Evolutionary conservation across 306 rosid species (phyloP), one percentile per base, ranked within the genome.

Genomic region (Pterocarpus santalinus): DNA sequence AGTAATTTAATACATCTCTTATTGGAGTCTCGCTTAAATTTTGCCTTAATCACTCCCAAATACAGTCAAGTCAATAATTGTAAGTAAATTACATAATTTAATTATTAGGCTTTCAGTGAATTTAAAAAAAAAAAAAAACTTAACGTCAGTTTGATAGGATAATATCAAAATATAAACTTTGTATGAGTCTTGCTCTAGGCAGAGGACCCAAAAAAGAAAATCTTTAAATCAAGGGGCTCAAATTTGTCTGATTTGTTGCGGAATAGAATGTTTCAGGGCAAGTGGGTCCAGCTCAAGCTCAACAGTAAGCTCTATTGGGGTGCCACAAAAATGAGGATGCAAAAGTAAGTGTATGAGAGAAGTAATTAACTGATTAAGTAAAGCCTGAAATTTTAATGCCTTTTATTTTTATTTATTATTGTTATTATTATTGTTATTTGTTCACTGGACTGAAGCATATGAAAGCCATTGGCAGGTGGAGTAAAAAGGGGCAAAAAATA

Each of bases 261-360:
- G 56, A 15, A 68, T 46, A 53, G n/a, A 70, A 65, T 76, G 47
- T 76, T 33, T 63, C 9, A 43, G 72, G 65, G 30, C 62, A 68
- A 39, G 69, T 75, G 83, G 86, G 86, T 76, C 87, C 83, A 75
- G 65, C 79, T 65, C 67, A 78, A 79, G 8, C 65, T 34, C 8
- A 22, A 22, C 0, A 22, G 28, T 22, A 22, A 22, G 28, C 28
- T 22, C 28, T 22, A 1, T 22, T 22, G 57, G 51, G 72, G 65
- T 72, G 75, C 69, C 86, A 38, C 65, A 65, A n/a, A 3, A 58
- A 65, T 69, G 66, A 81, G 77, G 66, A 72, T 65, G 80, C 74
- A 61, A 81, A 75, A 72, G 44, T 58, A 6, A 38, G 49, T n/a
- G 32, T 39, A 39, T 36, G 12, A 7, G 16, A 55, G 7, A 16